These are phyloP conservation scores for Cercospora citrullina DNA, from an alignment of 2,329 filamentous ascomycete species.

Conservation along the genomic window DNA sequence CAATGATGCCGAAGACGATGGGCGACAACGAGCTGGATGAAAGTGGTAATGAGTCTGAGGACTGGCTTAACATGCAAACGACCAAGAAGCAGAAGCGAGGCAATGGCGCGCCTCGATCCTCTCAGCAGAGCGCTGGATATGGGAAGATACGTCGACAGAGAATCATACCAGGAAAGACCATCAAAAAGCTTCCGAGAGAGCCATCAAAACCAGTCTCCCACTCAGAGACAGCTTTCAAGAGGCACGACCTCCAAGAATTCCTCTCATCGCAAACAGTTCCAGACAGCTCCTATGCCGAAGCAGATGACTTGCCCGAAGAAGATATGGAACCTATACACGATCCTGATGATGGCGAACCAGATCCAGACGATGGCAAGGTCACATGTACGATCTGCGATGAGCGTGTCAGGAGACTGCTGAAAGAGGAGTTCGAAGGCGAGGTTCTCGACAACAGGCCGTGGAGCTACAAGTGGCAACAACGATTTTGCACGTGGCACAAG, in stretches of 20 bases:
- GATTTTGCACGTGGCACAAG: constrained; percentile 40
- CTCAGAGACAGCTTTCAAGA: constrained; percentile 11
- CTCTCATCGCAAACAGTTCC: neutral
- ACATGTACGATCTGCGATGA: constrained; percentile 34
- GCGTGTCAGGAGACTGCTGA: constrained; percentile 24
- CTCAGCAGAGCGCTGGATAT: constrained; percentile 2
- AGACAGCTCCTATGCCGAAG: neutral
- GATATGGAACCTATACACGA: constrained; percentile 4
- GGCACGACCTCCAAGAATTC: neutral
- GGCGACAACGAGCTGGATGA: constrained; percentile 2
- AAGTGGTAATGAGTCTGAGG: neutral
- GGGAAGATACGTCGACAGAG: no score
- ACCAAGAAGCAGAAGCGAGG: neutral
- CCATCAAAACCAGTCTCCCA: neutral
- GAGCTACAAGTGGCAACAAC: constrained; percentile 36
- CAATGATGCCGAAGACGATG: neutral
- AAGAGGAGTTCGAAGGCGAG: constrained; percentile 37
- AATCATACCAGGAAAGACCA: no score
- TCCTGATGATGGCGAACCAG: constrained; percentile 17
- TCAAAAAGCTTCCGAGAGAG: no score
- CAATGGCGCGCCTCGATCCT: neutral
- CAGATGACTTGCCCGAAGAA: neutral
- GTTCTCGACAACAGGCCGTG: constrained; percentile 26
- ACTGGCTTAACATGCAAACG: neutral
- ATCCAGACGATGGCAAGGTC: constrained; percentile 16